phyloP scores from a whole-genome alignment of 257 asterid species.

The Penstemon davidsonii region DNA sequence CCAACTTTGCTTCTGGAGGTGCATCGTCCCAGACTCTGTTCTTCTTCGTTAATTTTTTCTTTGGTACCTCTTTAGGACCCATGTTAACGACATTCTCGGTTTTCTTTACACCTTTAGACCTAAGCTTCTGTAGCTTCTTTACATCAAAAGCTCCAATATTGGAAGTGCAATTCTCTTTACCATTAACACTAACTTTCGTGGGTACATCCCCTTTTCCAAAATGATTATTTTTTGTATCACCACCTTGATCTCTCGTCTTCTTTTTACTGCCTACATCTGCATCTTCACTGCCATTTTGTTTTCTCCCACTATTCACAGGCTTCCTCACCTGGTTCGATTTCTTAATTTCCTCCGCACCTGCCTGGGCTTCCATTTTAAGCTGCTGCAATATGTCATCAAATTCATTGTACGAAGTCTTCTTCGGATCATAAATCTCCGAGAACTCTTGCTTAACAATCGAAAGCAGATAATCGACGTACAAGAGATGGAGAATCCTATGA shows the following conservation, averaged over 20 bases:
- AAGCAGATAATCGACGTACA: constrained; percentile 92
- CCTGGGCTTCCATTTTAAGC: constrained; percentile 90
- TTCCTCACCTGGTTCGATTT: constrained; percentile 69
- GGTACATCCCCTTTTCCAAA: constrained; percentile 44
- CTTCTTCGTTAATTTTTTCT: constrained; percentile 63
- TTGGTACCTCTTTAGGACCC: constrained; percentile 69
- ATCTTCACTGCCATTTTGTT: constrained; percentile 46
- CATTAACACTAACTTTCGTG: constrained; percentile 38
- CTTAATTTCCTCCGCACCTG: constrained; percentile 87
- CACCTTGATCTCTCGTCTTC: constrained; percentile 67
- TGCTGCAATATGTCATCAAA: constrained; percentile 75
- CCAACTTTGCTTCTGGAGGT: constrained; percentile 65
- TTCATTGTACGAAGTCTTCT: constrained; percentile 64
- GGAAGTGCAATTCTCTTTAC: constrained; percentile 67
- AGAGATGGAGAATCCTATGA: constrained; percentile 81
- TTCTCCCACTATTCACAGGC: constrained; percentile 49
- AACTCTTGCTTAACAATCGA: constrained; percentile 87
- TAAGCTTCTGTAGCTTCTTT: constrained; percentile 75
- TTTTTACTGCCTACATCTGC: constrained; percentile 68
- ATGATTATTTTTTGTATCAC: constrained; percentile 42
- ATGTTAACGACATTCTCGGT: constrained; percentile 47
- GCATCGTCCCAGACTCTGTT: constrained; percentile 83
- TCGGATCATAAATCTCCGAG: constrained; percentile 73
- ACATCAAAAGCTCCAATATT: constrained; percentile 79
- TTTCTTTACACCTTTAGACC: constrained; percentile 77